Conservation (phyloP, 192 early-diverging fungal genomes). For the Rhizophagus clarus region DNA sequence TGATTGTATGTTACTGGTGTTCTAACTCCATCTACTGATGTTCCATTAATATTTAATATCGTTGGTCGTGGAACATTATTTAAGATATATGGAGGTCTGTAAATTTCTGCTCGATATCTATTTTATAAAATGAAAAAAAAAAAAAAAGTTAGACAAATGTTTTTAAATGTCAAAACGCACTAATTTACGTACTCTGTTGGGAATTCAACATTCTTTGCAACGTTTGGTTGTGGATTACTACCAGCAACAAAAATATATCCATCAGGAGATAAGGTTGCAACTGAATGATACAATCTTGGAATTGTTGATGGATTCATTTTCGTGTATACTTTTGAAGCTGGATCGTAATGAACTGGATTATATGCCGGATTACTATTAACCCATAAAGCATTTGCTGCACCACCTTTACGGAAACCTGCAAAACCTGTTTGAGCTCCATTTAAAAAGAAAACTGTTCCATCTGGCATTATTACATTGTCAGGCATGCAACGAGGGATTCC, state of each 20-base stretch:
- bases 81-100: slow-evolving; percentile 58
- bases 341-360: slow-evolving; percentile 36
- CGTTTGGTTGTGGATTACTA: slow-evolving; percentile 37
- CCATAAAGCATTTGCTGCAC: not conserved
- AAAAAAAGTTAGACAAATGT: not conserved
- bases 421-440: slow-evolving; percentile 61
- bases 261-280: slow-evolving; percentile 35
- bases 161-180: not conserved
- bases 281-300: slow-evolving; percentile 39
- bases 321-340: slow-evolving; percentile 26
- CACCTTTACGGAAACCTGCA: slow-evolving; percentile 43
- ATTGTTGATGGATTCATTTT: slow-evolving; percentile 43
- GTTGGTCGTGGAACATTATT: slow-evolving; percentile 41
- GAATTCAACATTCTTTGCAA: not conserved
- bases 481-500: slow-evolving; percentile 53
- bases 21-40: slow-evolving; percentile 1
- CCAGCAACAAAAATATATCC: slow-evolving; percentile 41
- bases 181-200: not conserved
- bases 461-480: slow-evolving; percentile 48
- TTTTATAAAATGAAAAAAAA: not conserved
- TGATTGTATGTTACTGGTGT: slow-evolving; percentile 32
- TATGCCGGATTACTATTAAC: slow-evolving; percentile 30
- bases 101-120: slow-evolving; percentile 57
- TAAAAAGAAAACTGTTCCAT: slow-evolving; percentile 56
- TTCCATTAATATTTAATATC: slow-evolving; percentile 30